phyloP scores from a whole-genome alignment of 2,329 filamentous ascomycete genomes.

The Pseudogymnoascus sp. region DNA sequence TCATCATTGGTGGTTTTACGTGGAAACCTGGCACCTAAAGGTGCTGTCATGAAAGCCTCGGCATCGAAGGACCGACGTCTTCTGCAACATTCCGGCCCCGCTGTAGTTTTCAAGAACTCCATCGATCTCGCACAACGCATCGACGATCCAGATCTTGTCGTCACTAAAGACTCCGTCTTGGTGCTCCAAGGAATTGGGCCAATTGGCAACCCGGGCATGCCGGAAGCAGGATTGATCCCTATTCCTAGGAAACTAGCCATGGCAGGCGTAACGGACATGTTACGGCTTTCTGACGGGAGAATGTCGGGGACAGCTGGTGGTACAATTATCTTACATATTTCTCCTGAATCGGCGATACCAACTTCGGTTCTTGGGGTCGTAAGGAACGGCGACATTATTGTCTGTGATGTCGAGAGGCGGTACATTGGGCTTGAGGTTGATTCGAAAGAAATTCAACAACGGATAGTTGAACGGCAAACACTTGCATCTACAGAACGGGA shows the following conservation, averaged over 20 bases:
- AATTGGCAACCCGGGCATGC: slow-evolving; percentile 47
- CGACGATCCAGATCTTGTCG: slow-evolving; percentile 38
- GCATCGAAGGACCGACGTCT: slow-evolving; percentile 42
- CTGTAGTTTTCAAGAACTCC: slow-evolving; percentile 43
- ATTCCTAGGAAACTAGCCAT: slow-evolving; percentile 42
- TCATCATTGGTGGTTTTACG: slow-evolving; percentile 40
- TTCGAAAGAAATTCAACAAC: slow-evolving; percentile 20
- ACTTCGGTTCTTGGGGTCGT: slow-evolving; percentile 43
- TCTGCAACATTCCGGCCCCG: slow-evolving; percentile 38
- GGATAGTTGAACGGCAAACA: slow-evolving; percentile 21
- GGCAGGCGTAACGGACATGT: slow-evolving; percentile 45
- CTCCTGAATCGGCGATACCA: slow-evolving; percentile 43
- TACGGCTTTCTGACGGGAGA: slow-evolving; percentile 46
- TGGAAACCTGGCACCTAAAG: slow-evolving; percentile 43
- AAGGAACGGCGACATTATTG: slow-evolving; percentile 41
- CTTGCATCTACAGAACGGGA: slow-evolving; percentile 13
- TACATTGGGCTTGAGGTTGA: slow-evolving; percentile 32
- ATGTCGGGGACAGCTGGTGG: slow-evolving; percentile 51
- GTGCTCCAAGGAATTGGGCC: slow-evolving; percentile 44
- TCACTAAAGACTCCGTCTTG: slow-evolving; percentile 39
- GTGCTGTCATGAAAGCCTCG: slow-evolving; percentile 44
- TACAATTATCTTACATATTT: slow-evolving; percentile 47
- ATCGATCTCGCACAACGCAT: slow-evolving; percentile 40
- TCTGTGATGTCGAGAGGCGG: slow-evolving; percentile 38
- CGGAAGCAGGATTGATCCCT: slow-evolving; percentile 45